A percentile compares a stretch with the other conserved stretches of the same genome.
phyloP scores from a whole-genome alignment of 73 alveolate species.

The Paramecium sonneborni region DNA sequence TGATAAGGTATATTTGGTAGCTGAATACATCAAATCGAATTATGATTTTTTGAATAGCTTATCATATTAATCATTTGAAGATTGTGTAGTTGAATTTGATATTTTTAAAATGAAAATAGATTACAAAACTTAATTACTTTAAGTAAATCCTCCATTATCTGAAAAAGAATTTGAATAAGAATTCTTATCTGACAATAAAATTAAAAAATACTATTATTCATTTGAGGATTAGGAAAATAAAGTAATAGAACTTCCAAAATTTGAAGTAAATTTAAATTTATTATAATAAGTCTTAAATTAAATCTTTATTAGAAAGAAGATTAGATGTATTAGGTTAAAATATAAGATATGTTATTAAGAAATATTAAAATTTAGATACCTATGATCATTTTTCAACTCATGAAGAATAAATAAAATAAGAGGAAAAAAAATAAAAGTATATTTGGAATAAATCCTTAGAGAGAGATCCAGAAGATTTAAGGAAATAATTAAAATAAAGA shows the following conservation, averaged over 20 bases:
- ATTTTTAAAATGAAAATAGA: slow-evolving; percentile 75
- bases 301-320: neutral
- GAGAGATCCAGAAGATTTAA: neutral
- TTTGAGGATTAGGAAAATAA: slow-evolving; percentile 50
- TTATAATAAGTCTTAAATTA: neutral
- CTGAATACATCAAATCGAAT: slow-evolving; percentile 75
- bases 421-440: neutral
- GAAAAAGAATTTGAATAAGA: slow-evolving; percentile 80
- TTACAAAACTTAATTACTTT: slow-evolving; percentile 67
- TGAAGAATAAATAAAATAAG: neutral
- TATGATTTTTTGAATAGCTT: slow-evolving; percentile 72
- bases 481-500: neutral
- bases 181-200: slow-evolving; percentile 67
- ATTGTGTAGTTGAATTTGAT: slow-evolving; percentile 78
- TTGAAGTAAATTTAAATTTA: neutral
- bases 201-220: slow-evolving; percentile 77
- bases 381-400: slow-evolving; percentile 19
- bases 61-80: slow-evolving; percentile 74
- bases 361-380: neutral
- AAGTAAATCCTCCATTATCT: slow-evolving; percentile 75
- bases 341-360: neutral
- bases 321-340: neutral
- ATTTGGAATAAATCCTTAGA: neutral
- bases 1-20: slow-evolving; percentile 80
- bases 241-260: neutral